Evolutionary conservation across 352 stramenopile species (phyloP), one percentile per base, ranked within the genome.

Genomic region (Pythium vanterpoolii): DNA sequence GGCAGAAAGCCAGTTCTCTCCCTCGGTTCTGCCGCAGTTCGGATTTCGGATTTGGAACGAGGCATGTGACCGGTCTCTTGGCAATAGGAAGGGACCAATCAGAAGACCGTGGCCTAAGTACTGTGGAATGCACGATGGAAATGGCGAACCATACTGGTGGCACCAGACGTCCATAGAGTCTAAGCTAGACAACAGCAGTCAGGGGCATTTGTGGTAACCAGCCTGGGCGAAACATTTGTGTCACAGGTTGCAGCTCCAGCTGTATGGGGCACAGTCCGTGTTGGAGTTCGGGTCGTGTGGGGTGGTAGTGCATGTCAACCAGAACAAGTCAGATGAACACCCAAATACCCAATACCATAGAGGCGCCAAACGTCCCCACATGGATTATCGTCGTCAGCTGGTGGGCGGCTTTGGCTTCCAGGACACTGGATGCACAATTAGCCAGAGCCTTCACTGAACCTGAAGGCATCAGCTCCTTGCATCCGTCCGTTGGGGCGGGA

Each of bases 1-100:
- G 51, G 26, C 38, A 53, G 52, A 59, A 50, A 43, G 52, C 49
- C 59, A 66, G 46, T 60, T 56, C 39, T 31, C 39, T 23, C 21
- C n/a, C n/a, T n/a, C n/a, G n/a, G n/a, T n/a, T n/a, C n/a, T n/a
- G n/a, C n/a, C n/a, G n/a, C n/a, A n/a, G n/a, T n/a, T n/a, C n/a
- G n/a, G n/a, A n/a, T n/a, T n/a, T n/a, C n/a, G n/a, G n/a, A n/a
- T n/a, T n/a, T n/a, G n/a, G n/a, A n/a, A n/a, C n/a, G 56, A 28
- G 19, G 24, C 2, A 27, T 21, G 1, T 45, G 56, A 38, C 47
- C 23, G 33, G 48, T 63, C 46, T 63, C 27, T 63, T 23, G 34
- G 19, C 31, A 34, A 21, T 19, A 42, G 28, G 21, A 16, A 19
- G 21, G 30, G 48, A 16, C 48, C 48, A 56, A 56, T 56, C 48